A percentile compares a stretch with the other conserved stretches of the same genome.
These are phyloP conservation scores for Oryza meyeriana DNA, from an alignment of 176 grass and related monocot genomes.

Conservation along the genomic window DNA sequence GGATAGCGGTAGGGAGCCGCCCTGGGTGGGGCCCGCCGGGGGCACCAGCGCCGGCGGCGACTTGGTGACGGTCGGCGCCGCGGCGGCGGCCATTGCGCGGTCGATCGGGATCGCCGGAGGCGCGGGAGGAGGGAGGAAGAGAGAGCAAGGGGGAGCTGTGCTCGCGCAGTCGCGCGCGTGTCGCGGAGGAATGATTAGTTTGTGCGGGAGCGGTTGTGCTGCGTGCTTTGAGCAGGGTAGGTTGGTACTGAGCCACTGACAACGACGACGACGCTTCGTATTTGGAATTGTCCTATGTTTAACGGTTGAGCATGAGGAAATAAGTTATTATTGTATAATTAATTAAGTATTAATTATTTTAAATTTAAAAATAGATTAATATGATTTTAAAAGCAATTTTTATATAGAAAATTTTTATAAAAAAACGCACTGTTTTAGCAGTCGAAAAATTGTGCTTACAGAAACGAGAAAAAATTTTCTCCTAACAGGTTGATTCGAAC, in stretches of 20 bases:
- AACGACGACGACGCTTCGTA: not conserved
- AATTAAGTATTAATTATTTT: too few relatives aligned
- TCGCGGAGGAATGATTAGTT: conserved; percentile 9
- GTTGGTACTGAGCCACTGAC: not conserved
- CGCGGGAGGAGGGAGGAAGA: not conserved
- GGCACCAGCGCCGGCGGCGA: conserved; percentile 35
- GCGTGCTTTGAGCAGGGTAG: not conserved
- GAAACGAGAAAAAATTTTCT: too few relatives aligned
- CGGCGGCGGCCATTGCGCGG: conserved; percentile 10
- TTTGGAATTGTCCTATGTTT: too few relatives aligned
- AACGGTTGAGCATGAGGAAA: too few relatives aligned
- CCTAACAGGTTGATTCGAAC: too few relatives aligned
- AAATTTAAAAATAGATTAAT: too few relatives aligned
- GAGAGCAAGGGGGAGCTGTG: not conserved
- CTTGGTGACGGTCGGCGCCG: conserved; percentile 39
- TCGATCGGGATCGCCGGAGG: conserved; percentile 12
- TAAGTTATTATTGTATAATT: too few relatives aligned
- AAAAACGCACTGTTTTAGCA: too few relatives aligned
- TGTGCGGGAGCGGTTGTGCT: not conserved
- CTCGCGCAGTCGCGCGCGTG: not conserved
- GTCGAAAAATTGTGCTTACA: too few relatives aligned
- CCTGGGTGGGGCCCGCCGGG: conserved; percentile 37
- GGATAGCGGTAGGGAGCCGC: conserved; percentile 54
- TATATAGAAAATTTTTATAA: too few relatives aligned
- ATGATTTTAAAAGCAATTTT: too few relatives aligned